These are phyloP conservation scores for Infundibulicybe gibba DNA, from an alignment of 768 basidiomycete genomes.

Conservation along the genomic window DNA sequence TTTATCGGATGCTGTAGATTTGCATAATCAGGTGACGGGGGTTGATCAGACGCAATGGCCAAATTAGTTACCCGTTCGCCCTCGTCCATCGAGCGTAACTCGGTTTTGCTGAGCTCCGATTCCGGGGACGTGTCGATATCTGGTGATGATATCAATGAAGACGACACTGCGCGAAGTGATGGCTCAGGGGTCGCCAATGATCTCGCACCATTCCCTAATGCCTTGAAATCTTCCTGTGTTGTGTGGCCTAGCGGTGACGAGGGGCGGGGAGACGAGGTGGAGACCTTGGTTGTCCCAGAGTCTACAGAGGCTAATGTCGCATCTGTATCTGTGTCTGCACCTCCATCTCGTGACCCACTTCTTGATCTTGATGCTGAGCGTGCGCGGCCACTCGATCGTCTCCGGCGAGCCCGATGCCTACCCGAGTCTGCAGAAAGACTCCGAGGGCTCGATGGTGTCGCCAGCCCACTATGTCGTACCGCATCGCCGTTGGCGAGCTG, in stretches of 20 bases:
- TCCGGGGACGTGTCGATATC: conserved; percentile 1
- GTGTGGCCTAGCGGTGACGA: conserved; percentile 4
- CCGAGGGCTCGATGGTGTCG: conserved; percentile 75
- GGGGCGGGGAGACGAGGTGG: conserved; percentile 1
- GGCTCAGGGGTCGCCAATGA: conserved; percentile 24
- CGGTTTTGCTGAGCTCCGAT: conserved; percentile 7
- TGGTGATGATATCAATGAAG: conserved; percentile 9
- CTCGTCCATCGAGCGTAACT: conserved; percentile 4
- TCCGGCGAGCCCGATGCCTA: conserved; percentile 38
- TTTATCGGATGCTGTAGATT: conserved; percentile 24
- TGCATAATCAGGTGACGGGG: background rate
- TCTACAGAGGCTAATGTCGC: conserved; percentile 28
- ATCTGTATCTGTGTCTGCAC: conserved; percentile 19
- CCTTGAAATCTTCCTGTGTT: conserved; percentile 11
- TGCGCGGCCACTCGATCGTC: conserved; percentile 24
- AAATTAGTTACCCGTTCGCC: conserved; percentile 9
- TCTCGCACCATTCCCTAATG: conserved; percentile 9
- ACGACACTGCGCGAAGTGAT: conserved; percentile 10
- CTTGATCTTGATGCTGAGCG: conserved; percentile 18
- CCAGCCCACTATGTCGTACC: conserved; percentile 44
- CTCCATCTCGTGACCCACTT: conserved; percentile 13
- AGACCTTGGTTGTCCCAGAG: conserved; percentile 21
- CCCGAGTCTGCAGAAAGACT: conserved; percentile 65
- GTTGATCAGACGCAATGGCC: conserved; percentile 3
- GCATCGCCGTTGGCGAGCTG: conserved; percentile 34